phyloP scores from a whole-genome alignment of 176 grass and related monocot genomes.

The Oryza officinalis region DNA sequence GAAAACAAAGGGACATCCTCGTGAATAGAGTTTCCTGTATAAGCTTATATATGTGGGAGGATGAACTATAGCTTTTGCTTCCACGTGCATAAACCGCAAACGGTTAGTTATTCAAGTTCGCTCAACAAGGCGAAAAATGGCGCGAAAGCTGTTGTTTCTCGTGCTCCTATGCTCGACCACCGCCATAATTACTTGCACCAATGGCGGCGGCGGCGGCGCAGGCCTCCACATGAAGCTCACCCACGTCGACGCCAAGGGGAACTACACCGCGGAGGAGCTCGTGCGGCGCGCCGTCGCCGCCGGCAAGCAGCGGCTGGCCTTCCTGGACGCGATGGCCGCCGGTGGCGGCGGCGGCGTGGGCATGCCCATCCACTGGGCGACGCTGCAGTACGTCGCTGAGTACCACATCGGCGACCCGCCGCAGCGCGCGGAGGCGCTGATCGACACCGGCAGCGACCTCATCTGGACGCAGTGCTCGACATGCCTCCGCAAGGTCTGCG shows the following conservation, averaged over 20 bases:
- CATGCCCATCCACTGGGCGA: background rate
- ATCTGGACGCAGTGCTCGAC: background rate
- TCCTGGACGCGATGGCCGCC: background rate
- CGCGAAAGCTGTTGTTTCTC: background rate
- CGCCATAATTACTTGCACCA: background rate
- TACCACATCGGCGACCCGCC: constrained; percentile 23
- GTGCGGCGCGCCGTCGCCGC: constrained; percentile 22
- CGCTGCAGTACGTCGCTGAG: background rate
- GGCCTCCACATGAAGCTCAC: constrained; percentile 14
- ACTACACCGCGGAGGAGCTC: constrained; percentile 34
- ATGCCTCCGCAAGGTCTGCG: background rate
- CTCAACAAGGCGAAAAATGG: background rate
- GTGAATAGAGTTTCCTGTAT: too few species aligned
- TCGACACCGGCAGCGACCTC: constrained; percentile 14
- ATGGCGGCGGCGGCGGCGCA: too few species aligned
- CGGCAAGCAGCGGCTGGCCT: background rate
- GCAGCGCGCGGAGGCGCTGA: background rate
- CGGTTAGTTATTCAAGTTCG: too few species aligned
- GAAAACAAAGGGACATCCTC: too few species aligned
- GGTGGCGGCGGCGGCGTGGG: constrained; percentile 1
- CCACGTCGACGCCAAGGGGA: constrained; percentile 27
- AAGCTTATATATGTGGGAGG: too few species aligned
- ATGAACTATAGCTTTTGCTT: too few species aligned
- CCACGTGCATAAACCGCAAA: too few species aligned
- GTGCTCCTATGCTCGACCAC: background rate